phyloP scores from a whole-genome alignment of 106 monocot species.

The Dendrobium chrysotoxum region DNA sequence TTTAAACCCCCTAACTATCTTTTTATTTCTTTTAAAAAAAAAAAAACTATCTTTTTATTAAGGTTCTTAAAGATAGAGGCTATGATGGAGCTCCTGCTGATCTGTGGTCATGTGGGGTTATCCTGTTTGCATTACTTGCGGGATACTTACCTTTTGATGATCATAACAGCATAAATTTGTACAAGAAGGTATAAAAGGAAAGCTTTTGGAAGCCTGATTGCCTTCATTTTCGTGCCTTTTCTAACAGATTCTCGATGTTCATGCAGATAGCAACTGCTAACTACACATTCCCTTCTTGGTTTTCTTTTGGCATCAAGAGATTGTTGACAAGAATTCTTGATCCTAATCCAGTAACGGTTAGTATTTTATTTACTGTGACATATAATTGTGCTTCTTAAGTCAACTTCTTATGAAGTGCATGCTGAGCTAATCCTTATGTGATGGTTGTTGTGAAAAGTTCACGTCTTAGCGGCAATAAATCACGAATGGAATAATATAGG shows the following conservation, averaged over 20 bases:
- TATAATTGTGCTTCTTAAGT: background rate
- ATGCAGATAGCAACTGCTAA: conserved; percentile 72
- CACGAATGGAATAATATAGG: too few species aligned
- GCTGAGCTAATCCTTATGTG: too few species aligned
- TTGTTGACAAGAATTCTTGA: conserved; percentile 67
- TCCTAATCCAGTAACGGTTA: conserved; percentile 79
- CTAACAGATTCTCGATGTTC: background rate
- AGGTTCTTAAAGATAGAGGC: conserved; percentile 77
- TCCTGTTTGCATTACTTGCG: conserved; percentile 83
- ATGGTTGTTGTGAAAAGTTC: too few species aligned
- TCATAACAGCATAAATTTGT: conserved; percentile 64
- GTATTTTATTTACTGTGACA: background rate
- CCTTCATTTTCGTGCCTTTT: background rate
- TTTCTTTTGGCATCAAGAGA: conserved; percentile 67
- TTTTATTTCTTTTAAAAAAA: too few species aligned
- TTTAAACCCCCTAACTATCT: too few species aligned
- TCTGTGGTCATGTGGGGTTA: conserved; percentile 92
- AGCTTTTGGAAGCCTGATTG: background rate
- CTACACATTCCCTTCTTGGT: conserved; percentile 70
- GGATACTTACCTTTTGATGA: conserved; percentile 97
- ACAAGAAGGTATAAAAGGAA: conserved; percentile 57
- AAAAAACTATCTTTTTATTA: background rate
- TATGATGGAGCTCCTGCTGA: conserved; percentile 89
- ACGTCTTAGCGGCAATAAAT: too few species aligned
- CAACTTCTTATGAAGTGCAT: too few species aligned